These are phyloP conservation scores for Xylaria digitata DNA, from an alignment of 2,329 filamentous ascomycete species.

Conservation along the genomic window DNA sequence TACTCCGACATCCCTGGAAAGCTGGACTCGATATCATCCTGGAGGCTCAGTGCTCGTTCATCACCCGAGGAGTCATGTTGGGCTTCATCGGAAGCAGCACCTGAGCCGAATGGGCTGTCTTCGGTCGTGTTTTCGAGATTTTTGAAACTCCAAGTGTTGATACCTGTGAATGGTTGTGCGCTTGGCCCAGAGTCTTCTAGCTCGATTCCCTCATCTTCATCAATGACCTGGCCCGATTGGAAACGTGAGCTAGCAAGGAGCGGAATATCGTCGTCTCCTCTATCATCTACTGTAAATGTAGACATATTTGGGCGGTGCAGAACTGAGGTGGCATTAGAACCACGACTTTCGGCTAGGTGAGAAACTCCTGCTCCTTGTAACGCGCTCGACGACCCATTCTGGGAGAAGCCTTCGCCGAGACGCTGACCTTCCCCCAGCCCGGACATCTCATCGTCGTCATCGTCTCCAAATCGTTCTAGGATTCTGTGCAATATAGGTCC, in stretches of 20 bases:
- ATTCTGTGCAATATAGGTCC: constrained; percentile 80
- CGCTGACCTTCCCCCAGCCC: constrained; percentile 83
- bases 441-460: constrained; percentile 57
- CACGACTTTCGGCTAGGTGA: constrained; percentile 73
- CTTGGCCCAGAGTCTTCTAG: constrained; percentile 49
- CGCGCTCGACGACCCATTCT: constrained; percentile 91
- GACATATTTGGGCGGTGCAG: neutral
- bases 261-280: constrained; percentile 42
- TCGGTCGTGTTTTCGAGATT: constrained; percentile 51
- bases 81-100: constrained; percentile 52
- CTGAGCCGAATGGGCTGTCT: constrained; percentile 46
- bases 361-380: constrained; percentile 80
- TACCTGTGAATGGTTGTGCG: constrained; percentile 44
- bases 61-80: constrained; percentile 54
- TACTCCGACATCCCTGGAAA: constrained; percentile 49
- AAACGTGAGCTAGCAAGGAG: constrained; percentile 46
- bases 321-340: constrained; percentile 51
- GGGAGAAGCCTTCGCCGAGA: constrained; percentile 86
- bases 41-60: constrained; percentile 48
- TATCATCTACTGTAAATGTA: constrained; percentile 28
- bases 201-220: constrained; percentile 61
- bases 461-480: constrained; percentile 70
- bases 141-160: constrained; percentile 60
- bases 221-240: constrained; percentile 55
- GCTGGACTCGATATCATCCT: constrained; percentile 43